Evolutionary conservation across 257 asterid genomes (phyloP), one percentile per base, ranked within the genome.

Genomic region (Ocimum tenuiflorum): DNA sequence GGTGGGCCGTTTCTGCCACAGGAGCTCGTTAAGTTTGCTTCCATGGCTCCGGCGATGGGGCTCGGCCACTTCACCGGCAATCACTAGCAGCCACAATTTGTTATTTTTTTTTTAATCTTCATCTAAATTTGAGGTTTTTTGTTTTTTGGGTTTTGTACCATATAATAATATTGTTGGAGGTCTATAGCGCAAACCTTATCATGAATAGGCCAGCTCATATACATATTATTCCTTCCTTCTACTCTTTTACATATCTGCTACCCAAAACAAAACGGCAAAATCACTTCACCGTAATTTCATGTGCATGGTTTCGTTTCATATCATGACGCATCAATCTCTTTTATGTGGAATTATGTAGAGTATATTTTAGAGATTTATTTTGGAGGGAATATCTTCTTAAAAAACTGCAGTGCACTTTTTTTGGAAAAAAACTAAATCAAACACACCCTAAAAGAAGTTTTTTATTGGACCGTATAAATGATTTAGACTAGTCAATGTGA

Each of bases 1-100:
- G 83, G 74, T 6, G 82, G 82, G 41, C 81, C 78, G 43, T 86
- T 91, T 48, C 78, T 65, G 72, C 85, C 88, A 23, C 91, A 85
- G 50, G 96, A 91, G 71, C 67, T 87, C 18, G 92, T 82, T 0
- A 89, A 85, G 67, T 87, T 89, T 24, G 96, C 94, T 36, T 78
- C 92, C 7, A 82, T 91, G 85, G 81, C 75, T 68, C 80, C 95
- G 15, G 88, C 87, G 11, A 83, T 90, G 97, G 95, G 89, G 55
- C 73, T 91, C 67, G 78, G 79, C 83, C 91, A 86, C 75, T 86
- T 78, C 77, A 71, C 77, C 67, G 35, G 78, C 70, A 75, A 82
- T 60, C 86, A 73, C 68, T 82, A 86, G 81, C 75, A 13, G 4
- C 45, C 3, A 45, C 36, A 31, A n/a, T 31, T 4, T 7, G 1